Conservation (phyloP, 192 early-diverging fungal genomes). For the Linnemannia hyalina region DNA sequence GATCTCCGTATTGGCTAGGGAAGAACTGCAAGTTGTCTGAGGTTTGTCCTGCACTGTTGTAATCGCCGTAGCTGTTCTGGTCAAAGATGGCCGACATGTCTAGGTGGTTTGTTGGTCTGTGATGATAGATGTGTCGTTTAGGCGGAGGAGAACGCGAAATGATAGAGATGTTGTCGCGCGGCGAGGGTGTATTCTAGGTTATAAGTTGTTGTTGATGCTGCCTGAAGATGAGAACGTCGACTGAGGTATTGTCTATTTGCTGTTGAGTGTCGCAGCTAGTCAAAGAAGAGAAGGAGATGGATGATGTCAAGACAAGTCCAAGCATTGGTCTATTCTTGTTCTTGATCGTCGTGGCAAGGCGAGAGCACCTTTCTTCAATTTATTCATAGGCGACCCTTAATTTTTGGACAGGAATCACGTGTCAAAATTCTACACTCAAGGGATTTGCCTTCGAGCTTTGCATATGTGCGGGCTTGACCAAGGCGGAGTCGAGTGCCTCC, state of each 20-base stretch:
- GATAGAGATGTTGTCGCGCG: neutral
- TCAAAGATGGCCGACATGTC: slow-evolving; percentile 41
- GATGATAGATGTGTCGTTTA: neutral
- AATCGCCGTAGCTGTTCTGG: slow-evolving; percentile 29
- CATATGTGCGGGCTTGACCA: slow-evolving; percentile 21
- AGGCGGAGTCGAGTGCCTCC: slow-evolving; percentile 33
- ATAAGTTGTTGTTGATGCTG: neutral
- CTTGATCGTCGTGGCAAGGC: neutral
- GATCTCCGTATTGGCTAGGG: slow-evolving; percentile 62
- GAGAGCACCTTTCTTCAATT: neutral
- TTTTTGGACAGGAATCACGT: neutral
- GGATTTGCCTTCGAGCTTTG: no score
- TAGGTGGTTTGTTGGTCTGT: neutral
- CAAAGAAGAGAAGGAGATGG: neutral
- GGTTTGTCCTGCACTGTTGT: slow-evolving; percentile 35
- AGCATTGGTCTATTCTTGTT: neutral
- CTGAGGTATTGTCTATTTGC: neutral
- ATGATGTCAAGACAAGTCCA: neutral
- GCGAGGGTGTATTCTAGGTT: neutral
- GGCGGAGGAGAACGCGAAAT: neutral
- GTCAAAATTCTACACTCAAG: neutral
- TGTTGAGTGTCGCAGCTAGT: neutral
- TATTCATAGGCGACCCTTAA: neutral
- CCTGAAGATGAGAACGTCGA: neutral
- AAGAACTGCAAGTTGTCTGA: slow-evolving; percentile 71